Evolutionary conservation across 768 basidiomycete genomes (phyloP).

Genomic region (Russula ochroleuca): DNA sequence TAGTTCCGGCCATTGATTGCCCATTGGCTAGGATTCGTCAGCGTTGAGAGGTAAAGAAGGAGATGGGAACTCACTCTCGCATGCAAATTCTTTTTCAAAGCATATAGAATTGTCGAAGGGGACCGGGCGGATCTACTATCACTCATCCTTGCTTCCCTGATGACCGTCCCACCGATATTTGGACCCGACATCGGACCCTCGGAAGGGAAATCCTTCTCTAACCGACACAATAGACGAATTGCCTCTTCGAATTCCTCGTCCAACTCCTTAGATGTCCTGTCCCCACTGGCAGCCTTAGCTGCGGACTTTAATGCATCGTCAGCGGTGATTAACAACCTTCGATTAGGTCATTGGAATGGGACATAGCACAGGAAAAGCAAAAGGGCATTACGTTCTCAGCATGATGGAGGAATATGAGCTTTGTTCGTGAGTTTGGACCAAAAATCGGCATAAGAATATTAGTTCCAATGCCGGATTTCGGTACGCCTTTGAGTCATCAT

Average conservation of each 20-base stretch:
- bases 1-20: neutral
- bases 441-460: neutral
- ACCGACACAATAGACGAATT: neutral
- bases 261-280: neutral
- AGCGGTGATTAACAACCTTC: neutral
- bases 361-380: neutral
- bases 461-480: conserved; percentile 10
- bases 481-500: neutral
- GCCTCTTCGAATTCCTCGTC: neutral
- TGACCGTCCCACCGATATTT: neutral
- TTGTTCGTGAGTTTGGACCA: neutral
- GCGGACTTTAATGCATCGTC: conserved; percentile 5
- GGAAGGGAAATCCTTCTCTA: neutral
- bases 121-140: neutral
- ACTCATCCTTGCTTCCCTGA: neutral
- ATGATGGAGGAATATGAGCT: neutral
- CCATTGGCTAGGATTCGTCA: neutral
- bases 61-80: neutral
- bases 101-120: neutral
- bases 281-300: neutral
- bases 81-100: neutral
- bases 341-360: neutral
- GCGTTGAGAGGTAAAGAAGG: neutral
- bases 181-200: neutral
- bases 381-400: neutral